Evolutionary conservation across 345 rosid species (phyloP).

Genomic region (Syzygium oleosum): DNA sequence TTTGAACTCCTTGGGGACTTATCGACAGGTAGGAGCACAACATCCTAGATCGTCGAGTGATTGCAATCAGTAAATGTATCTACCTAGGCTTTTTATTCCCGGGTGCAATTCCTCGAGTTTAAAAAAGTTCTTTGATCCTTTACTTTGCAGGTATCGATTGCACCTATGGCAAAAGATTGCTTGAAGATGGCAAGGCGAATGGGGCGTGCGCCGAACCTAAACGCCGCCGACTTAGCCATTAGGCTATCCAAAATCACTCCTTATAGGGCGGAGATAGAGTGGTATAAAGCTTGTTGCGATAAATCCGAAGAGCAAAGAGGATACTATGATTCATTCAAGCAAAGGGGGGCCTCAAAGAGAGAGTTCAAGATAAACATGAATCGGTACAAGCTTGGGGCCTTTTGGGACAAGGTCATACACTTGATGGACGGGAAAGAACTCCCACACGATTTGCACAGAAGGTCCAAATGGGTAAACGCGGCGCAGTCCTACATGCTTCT

Average conservation of each 20-base stretch:
- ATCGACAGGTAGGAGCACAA: slow-evolving; percentile 12
- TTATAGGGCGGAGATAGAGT: slow-evolving; percentile 12
- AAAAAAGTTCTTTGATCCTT: background rate
- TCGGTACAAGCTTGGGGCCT: slow-evolving; percentile 47
- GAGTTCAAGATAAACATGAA: slow-evolving; percentile 51
- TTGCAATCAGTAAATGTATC: background rate
- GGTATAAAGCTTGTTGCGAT: slow-evolving; percentile 10
- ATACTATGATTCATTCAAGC: slow-evolving; percentile 67
- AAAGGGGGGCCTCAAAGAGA: slow-evolving; percentile 24
- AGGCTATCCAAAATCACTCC: slow-evolving; percentile 2
- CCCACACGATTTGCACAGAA: slow-evolving; percentile 53
- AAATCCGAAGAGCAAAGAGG: background rate
- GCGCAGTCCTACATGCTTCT: slow-evolving; percentile 64
- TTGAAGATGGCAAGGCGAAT: background rate
- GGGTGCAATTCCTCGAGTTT: rapidly evolving
- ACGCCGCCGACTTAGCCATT: slow-evolving; percentile 5
- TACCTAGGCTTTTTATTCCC: background rate
- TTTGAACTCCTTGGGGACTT: slow-evolving; percentile 48
- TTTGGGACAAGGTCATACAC: slow-evolving; percentile 56
- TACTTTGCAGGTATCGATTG: background rate
- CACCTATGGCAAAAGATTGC: background rate
- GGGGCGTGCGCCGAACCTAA: background rate
- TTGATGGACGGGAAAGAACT: slow-evolving; percentile 54
- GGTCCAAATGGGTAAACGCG: slow-evolving; percentile 56
- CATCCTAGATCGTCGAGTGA: background rate